Evolutionary conservation across 768 basidiomycete species (phyloP).

Genomic region (Trametes cubensis): DNA sequence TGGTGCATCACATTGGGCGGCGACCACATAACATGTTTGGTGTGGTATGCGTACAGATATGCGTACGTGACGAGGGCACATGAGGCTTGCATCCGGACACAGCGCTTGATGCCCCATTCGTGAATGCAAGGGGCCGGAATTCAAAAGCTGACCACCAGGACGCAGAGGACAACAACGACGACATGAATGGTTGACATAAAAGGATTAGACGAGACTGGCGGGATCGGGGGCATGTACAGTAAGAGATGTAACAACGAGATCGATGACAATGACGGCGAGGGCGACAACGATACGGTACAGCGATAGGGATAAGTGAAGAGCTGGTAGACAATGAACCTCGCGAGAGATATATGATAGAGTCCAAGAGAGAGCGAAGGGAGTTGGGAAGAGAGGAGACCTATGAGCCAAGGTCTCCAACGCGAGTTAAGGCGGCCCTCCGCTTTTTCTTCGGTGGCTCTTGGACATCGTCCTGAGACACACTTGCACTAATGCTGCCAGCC

Average conservation of each 20-base stretch:
- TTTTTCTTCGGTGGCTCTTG: conserved; percentile 82
- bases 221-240: background rate
- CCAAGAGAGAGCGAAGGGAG: background rate
- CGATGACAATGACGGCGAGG: background rate
- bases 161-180: too few relatives aligned
- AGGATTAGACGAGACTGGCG: background rate
- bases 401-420: conserved; percentile 55
- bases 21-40: too few relatives aligned
- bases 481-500: conserved; percentile 31
- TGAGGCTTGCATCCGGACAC: too few relatives aligned
- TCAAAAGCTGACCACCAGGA: too few relatives aligned
- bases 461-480: conserved; percentile 24
- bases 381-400: background rate
- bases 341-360: background rate
- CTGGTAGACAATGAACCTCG: background rate
- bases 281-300: conserved; percentile 13
- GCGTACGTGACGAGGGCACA: too few relatives aligned
- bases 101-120: too few relatives aligned
- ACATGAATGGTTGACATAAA: background rate
- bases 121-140: too few relatives aligned
- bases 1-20: too few relatives aligned
- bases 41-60: too few relatives aligned
- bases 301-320: conserved; percentile 18
- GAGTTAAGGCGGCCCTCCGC: conserved; percentile 75
- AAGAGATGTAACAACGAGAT: background rate